Conservation (phyloP, 1,284 basidiomycete species). For the Sutorius eximius region DNA sequence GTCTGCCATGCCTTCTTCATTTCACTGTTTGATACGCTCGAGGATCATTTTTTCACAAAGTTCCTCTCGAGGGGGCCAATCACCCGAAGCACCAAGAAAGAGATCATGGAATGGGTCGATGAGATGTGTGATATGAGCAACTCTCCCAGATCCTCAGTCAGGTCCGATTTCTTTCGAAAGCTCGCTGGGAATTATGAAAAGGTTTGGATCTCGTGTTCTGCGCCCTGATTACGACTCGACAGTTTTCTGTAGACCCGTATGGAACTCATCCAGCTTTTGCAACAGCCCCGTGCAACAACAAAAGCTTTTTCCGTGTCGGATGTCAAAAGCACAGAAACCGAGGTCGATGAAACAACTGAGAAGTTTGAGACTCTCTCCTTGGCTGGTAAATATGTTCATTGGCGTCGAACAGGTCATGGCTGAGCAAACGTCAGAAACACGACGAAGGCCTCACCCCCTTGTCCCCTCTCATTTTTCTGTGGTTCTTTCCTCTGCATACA, state of each 20-base stretch:
- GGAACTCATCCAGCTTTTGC: neutral
- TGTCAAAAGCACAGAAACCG: neutral
- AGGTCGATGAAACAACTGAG: neutral
- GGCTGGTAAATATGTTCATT: neutral
- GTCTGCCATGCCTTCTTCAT: conserved; percentile 11
- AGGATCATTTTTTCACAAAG: too few relatives aligned
- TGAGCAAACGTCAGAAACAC: neutral
- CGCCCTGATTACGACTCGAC: neutral
- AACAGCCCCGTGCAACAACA: neutral
- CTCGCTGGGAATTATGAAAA: neutral
- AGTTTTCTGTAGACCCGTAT: neutral
- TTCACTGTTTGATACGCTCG: neutral
- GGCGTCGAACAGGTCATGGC: neutral
- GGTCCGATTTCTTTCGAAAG: neutral
- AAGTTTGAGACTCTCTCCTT: neutral
- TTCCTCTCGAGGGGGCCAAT: neutral
- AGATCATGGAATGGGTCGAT: neutral
- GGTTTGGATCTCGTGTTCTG: neutral
- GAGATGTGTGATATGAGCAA: neutral
- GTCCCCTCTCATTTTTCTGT: neutral
- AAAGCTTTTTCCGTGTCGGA: neutral
- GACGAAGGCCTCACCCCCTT: neutral
- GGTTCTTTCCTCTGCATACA: neutral
- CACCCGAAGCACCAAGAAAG: neutral
- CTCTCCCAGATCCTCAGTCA: neutral